Evolutionary conservation across 176 grass and related monocot species (phyloP), one percentile per base, ranked within the genome.

Genomic region (Bonia amplexicaulis): DNA sequence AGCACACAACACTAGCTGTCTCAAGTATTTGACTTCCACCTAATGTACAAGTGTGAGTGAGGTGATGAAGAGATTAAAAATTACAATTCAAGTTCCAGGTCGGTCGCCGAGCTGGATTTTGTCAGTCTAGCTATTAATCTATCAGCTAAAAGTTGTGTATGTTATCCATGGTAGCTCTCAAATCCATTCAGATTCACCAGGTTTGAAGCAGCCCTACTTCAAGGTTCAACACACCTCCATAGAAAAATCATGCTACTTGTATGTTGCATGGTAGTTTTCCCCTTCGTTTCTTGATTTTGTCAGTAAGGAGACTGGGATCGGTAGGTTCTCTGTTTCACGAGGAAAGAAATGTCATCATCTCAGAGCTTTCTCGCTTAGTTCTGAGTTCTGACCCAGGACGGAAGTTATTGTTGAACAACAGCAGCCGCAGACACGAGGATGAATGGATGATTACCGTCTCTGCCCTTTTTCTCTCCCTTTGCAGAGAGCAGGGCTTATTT

Each of bases 1-100:
- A 45, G 63, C 83, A 85, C 83, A 77, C 59, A 53, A 76, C 46
- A 27, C 23, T 74, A 66, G 35, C 35, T 57, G 22, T 71, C 7
- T 7, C 25, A 9, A 16, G 42, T 47, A 74, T 33, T 48, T 49
- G 69, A 67, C 78, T 52, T 54, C 20, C 12, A 14, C 22, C 40
- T 11, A 13, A 62, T 69, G 19, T 15, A 37, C 11, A 22, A 29
- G 39, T 40, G 7, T 14, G 12, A 80, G 7, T 14, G 12, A 80
- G 31, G 55, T 7, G 22, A 25, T 0, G 11, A 44, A n/a, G 16
- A 45, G 49, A 47, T 47, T 47, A 47, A 76, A 1, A 29, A 46
- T 12, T 19, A 80, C 46, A 68, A 14, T 29, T 60, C 20, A 68
- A 37, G 17, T 71, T 71, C 35, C 14, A 17, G 15, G 9, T 19